These are phyloP conservation scores for Claviceps paspali DNA, from an alignment of 2,329 filamentous ascomycete species.

Conservation along the genomic window DNA sequence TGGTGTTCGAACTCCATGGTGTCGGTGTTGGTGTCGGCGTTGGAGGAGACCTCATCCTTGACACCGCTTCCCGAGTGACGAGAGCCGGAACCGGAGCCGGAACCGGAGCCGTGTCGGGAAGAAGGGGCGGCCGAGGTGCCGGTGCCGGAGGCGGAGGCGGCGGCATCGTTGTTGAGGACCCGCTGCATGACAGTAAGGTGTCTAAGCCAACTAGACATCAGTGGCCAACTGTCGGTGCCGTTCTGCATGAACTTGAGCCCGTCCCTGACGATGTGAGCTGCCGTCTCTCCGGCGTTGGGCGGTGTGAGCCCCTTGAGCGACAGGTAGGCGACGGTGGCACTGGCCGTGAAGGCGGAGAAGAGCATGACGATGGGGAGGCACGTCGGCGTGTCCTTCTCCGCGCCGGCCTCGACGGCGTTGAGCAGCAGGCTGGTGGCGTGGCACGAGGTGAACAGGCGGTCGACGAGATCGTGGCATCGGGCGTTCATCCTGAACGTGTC, in stretches of 20 bases:
- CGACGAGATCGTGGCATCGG: constrained; percentile 36
- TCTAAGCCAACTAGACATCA: constrained; percentile 44
- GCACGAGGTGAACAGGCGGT: constrained; percentile 41
- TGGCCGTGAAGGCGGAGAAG: constrained; percentile 45
- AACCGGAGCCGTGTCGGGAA: constrained; percentile 16
- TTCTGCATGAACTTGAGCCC: constrained; percentile 44
- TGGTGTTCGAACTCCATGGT: constrained; percentile 42
- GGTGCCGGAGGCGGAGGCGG: constrained; percentile 16
- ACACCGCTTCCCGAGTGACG: constrained; percentile 17
- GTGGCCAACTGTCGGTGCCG: constrained; percentile 42
- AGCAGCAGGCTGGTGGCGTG: constrained; percentile 43
- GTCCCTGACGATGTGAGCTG: constrained; percentile 40
- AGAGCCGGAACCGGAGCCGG: too few species aligned
- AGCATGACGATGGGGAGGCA: constrained; percentile 50
- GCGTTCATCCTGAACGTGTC: constrained; percentile 37
- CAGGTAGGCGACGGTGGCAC: constrained; percentile 45
- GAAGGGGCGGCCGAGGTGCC: background rate
- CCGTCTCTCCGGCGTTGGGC: constrained; percentile 39
- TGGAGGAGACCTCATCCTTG: constrained; percentile 41
- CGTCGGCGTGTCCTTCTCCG: constrained; percentile 42
- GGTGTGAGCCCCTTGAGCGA: constrained; percentile 46
- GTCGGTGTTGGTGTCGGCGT: constrained; percentile 39
- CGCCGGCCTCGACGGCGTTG: constrained; percentile 37
- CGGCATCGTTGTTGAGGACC: constrained; percentile 39
- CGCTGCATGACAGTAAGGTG: constrained; percentile 47